These are phyloP conservation scores for Babesia sp. DNA, from an alignment of 169 alveolate species.

Conservation along the genomic window DNA sequence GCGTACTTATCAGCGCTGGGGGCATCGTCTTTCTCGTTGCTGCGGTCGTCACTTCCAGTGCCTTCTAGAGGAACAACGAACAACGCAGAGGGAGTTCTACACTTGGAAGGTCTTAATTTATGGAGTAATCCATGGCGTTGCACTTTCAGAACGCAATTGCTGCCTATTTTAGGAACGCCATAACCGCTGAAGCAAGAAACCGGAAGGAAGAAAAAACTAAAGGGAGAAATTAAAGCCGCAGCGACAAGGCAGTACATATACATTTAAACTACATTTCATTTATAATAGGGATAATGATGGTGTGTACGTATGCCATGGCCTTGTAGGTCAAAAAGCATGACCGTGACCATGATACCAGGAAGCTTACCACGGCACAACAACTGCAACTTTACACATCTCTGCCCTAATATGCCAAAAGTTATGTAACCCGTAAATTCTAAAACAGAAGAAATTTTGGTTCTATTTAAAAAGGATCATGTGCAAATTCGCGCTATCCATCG, in stretches of 20 bases:
- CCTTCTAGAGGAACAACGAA: not conserved
- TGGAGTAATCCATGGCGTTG: not conserved
- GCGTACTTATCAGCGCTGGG: not conserved
- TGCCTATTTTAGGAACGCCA: not conserved
- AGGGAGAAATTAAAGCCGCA: not conserved
- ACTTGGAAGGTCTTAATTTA: not conserved
- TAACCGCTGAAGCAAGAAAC: slow-evolving; percentile 1
- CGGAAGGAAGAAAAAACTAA: not conserved
- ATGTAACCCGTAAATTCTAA: too few species aligned
- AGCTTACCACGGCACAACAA: too few species aligned
- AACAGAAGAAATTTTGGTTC: too few species aligned
- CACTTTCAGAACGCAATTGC: not conserved
- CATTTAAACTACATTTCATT: slow-evolving; percentile 14
- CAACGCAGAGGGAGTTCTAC: not conserved
- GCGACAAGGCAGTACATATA: not conserved
- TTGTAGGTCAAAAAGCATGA: too few species aligned
- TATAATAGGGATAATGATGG: too few species aligned
- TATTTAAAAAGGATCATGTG: too few species aligned
- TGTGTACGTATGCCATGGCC: too few species aligned
- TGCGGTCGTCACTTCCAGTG: not conserved
- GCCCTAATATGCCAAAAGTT: too few species aligned
- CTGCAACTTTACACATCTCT: too few species aligned
- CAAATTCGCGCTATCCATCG: too few species aligned
- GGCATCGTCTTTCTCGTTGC: not conserved
- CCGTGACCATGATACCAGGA: too few species aligned